A percentile compares a stretch with the other conserved stretches of the same genome.
phyloP scores from a whole-genome alignment of 2,329 filamentous ascomycete genomes.

The Orbilia blumenaviensis region DNA sequence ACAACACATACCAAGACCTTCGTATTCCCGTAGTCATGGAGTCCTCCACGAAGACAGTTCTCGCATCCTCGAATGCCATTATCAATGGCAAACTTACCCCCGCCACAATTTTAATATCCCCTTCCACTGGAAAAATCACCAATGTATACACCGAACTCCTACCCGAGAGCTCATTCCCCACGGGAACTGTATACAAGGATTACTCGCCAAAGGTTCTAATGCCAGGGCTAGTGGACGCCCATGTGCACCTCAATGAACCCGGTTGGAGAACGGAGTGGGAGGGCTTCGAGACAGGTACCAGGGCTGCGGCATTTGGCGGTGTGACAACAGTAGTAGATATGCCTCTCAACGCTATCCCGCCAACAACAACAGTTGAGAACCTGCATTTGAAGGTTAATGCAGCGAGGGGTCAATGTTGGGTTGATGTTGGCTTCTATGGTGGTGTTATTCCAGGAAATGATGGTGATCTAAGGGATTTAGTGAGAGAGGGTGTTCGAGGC shows the following conservation, averaged over 20 bases:
- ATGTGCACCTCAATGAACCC: constrained; percentile 97
- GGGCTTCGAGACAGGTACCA: constrained; percentile 93
- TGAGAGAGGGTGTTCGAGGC: constrained; percentile 85
- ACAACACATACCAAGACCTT: constrained; percentile 28
- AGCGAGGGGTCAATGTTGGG: constrained; percentile 89
- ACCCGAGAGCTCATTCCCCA: constrained; percentile 77
- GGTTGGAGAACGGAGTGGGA: constrained; percentile 94
- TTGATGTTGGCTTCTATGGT: constrained; percentile 98
- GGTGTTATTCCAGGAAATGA: constrained; percentile 92
- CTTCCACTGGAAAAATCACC: constrained; percentile 82
- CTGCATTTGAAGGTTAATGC: constrained; percentile 86
- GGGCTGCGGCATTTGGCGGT: constrained; percentile 91
- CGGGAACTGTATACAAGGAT: constrained; percentile 77
- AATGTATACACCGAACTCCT: constrained; percentile 77
- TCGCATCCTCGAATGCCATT: constrained; percentile 84
- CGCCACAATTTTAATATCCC: constrained; percentile 83
- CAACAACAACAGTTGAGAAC: constrained; percentile 85
- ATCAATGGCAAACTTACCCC: constrained; percentile 79
- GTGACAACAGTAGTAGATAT: constrained; percentile 98
- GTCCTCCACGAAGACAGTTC: constrained; percentile 68
- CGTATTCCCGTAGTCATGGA: constrained; percentile 60
- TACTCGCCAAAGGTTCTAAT: constrained; percentile 85
- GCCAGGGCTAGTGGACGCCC: constrained; percentile 92
- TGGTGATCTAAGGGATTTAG: constrained; percentile 78
- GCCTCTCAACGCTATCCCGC: constrained; percentile 96